phyloP scores from a whole-genome alignment of 441 rosid genomes.

The Syzygium syzygioides region DNA sequence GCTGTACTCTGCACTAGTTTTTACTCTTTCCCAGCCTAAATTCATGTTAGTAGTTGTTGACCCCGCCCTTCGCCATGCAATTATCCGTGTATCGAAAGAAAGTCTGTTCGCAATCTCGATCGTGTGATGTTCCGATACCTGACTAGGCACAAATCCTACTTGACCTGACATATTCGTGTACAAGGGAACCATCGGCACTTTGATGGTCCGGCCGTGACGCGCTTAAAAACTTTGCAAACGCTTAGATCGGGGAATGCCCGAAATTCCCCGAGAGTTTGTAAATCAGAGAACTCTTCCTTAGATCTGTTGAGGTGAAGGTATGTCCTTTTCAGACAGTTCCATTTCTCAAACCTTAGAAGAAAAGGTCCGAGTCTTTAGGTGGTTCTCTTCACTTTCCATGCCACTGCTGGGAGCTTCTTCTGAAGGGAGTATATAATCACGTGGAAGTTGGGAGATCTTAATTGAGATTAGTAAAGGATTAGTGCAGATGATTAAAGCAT shows the following conservation, averaged over 20 bases:
- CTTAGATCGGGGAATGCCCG: background rate
- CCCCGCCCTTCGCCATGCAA: background rate
- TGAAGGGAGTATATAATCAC: background rate
- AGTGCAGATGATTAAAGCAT: background rate
- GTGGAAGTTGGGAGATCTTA: background rate
- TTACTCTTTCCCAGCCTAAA: conserved; percentile 8
- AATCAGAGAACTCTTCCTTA: background rate
- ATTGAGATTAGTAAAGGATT: background rate
- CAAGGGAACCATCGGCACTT: background rate
- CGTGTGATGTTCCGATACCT: background rate
- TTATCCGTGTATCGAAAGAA: background rate
- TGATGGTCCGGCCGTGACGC: background rate
- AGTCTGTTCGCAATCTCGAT: background rate
- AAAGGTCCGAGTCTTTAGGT: background rate
- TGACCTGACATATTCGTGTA: background rate
- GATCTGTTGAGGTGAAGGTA: background rate
- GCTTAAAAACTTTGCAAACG: background rate
- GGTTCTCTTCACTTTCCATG: background rate
- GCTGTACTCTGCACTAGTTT: conserved; percentile 2
- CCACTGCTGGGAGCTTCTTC: background rate
- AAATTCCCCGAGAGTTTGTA: background rate
- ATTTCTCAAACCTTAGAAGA: background rate
- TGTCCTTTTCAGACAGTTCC: background rate
- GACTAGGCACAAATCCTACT: background rate
- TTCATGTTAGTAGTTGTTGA: background rate